Base-by-base conservation (phyloP, 2,329 filamentous ascomycete species). In the Bipolaris cookei region DNA sequence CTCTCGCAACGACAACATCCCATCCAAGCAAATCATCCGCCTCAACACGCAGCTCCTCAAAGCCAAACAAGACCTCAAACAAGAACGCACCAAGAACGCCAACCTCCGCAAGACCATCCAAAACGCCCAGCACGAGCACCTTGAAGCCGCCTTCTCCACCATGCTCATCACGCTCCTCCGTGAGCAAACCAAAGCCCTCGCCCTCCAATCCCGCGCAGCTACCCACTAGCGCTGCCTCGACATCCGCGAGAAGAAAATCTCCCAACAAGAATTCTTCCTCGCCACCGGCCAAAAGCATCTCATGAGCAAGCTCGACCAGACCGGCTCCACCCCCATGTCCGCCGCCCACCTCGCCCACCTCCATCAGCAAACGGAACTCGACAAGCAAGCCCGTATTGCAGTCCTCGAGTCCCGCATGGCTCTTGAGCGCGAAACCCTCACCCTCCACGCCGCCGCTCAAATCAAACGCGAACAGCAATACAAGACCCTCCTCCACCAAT, bases 241-340 rank as follows among this genome's bases (percentile, higher is more conserved):
- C 0, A 21, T 53, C 4, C 68, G 68, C 1, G 59, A 65, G 13
- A 39, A 52, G 5, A 54, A 41, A 1, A 62, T 69, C 10, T 30
- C 56, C 5, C 62, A 69, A 23, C 6, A 59, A 0, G 71, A 73
- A 30, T 20, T 55, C 0, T 67, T 65, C 30, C 64, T 72, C 2
- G 30, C 58, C 4, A 51, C 59, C 20, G 71, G 71, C 6, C 68
- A 72, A 45, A 67, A 61, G 28, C 64, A 68, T 14, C 42, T 69
- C 4, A 42, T 57, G 10, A 28, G 44, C 18, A 34, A 62, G 16
- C 46, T 61, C 1, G 61, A 64, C 13, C 30, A 64, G 18, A 49
- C 53, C 0, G 64, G 58, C 2, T 50, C 54, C 3, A 44, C 46
- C 0, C 34, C 44, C 6, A 65, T 68, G 58, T 55, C 42, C 7